phyloP scores from a whole-genome alignment of 805 yeast genomes.

The Saturnispora saitoi region DNA sequence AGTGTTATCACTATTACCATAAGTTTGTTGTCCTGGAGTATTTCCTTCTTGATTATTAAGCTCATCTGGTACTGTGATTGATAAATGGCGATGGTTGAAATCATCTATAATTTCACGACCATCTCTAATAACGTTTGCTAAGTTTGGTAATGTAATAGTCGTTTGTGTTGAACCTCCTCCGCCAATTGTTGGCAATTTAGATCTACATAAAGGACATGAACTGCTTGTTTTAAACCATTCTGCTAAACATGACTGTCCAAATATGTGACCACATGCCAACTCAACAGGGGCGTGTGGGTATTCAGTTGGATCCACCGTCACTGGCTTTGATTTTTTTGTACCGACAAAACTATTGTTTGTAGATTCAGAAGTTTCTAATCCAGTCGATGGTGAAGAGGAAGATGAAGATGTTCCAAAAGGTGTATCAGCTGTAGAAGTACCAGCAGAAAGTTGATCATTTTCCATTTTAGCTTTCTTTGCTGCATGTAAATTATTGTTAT shows the following conservation, averaged over 20 bases:
- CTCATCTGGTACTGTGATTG: constrained; percentile 1
- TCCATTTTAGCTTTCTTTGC: constrained; percentile 4
- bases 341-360: constrained; percentile 3
- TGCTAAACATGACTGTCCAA: constrained; percentile 77
- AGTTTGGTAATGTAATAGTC: constrained; percentile 30
- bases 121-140: constrained; percentile 28
- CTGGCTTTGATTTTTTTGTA: constrained; percentile 13
- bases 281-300: constrained; percentile 56
- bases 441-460: constrained; percentile 9
- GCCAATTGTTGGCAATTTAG: constrained; percentile 32
- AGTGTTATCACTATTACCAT: background rate
- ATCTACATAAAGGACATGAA: constrained; percentile 84
- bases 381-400: constrained; percentile 10
- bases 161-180: constrained; percentile 20
- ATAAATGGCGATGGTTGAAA: constrained; percentile 25
- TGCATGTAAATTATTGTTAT: background rate
- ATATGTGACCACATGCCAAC: constrained; percentile 80
- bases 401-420: constrained; percentile 9
- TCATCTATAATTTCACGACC: constrained; percentile 25
- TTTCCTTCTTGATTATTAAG: background rate
- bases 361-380: constrained; percentile 11
- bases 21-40: background rate
- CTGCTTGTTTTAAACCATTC: constrained; percentile 74
- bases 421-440: constrained; percentile 5
- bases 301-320: constrained; percentile 8